Conservation (phyloP, 257 asterid genomes). For the Haberlea rhodopensis region DNA sequence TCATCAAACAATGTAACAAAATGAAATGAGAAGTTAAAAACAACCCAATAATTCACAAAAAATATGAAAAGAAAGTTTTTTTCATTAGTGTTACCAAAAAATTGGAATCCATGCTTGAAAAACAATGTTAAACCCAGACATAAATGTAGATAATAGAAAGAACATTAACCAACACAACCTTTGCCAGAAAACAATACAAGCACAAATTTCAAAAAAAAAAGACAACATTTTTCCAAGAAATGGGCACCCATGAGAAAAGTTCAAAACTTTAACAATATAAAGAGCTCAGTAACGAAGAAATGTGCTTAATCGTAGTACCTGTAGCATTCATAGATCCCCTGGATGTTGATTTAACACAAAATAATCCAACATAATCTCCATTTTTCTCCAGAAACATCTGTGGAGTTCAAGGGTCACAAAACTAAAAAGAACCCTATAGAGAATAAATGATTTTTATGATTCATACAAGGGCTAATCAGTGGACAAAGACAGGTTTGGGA, state of each 20-base stretch:
- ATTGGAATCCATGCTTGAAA: not conserved
- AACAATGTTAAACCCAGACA: slow-evolving; percentile 2
- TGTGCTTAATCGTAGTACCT: slow-evolving; percentile 35
- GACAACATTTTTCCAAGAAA: not conserved
- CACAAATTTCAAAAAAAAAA: slow-evolving; percentile 1
- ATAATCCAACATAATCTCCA: slow-evolving; percentile 20
- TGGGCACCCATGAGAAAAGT: not conserved
- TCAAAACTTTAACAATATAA: not conserved
- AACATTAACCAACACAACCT: slow-evolving; percentile 13
- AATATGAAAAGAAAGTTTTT: not conserved
- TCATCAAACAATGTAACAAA: slow-evolving; percentile 1
- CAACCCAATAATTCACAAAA: not conserved
- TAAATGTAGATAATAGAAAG: not conserved
- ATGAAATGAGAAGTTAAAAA: not conserved
- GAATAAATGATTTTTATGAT: slow-evolving; percentile 33
- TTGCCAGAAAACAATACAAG: not conserved
- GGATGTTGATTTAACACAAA: slow-evolving; percentile 15
- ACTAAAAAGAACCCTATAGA: slow-evolving; percentile 23
- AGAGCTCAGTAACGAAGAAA: slow-evolving; percentile 26
- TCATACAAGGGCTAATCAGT: slow-evolving; percentile 31
- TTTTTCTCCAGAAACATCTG: slow-evolving; percentile 16
- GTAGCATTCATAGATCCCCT: slow-evolving; percentile 46
- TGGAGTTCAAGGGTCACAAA: not conserved
- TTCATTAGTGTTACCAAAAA: slow-evolving; percentile 13
- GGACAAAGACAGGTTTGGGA: slow-evolving; percentile 46